These are phyloP conservation scores for Melampsora americana DNA, from an alignment of 1,284 basidiomycete species.

Conservation along the genomic window DNA sequence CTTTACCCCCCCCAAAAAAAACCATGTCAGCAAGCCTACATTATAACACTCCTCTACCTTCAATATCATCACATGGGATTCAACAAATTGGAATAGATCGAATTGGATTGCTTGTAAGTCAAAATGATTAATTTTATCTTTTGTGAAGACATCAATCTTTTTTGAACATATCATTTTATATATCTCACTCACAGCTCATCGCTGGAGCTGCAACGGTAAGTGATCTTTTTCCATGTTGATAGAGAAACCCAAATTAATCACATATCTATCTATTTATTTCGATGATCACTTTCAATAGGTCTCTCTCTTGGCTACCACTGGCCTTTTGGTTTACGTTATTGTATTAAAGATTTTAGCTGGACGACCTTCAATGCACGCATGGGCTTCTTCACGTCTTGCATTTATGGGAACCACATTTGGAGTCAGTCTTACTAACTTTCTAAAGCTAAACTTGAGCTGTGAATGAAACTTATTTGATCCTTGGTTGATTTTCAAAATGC, in stretches of 20 bases:
- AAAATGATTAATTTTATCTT: background rate
- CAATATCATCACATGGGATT: too few species aligned
- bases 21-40: too few species aligned
- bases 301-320: constrained; percentile 12
- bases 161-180: background rate
- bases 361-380: background rate
- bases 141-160: too few species aligned
- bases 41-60: too few species aligned
- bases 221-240: background rate
- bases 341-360: constrained; percentile 12
- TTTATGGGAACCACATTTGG: constrained; percentile 36
- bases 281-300: background rate
- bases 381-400: constrained; percentile 16
- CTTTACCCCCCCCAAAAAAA: too few species aligned
- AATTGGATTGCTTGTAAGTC: constrained; percentile 25
- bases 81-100: background rate
- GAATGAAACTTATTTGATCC: background rate
- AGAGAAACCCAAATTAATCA: background rate
- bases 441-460: background rate
- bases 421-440: background rate
- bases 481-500: too few species aligned
- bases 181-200: constrained; percentile 10
- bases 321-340: constrained; percentile 19
- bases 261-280: background rate
- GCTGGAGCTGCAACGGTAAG: constrained; percentile 28